Evolutionary conservation across 495 filamentous ascomycete genomes (phyloP), one percentile per base, ranked within the genome.

Genomic region (Neurospora sp.): DNA sequence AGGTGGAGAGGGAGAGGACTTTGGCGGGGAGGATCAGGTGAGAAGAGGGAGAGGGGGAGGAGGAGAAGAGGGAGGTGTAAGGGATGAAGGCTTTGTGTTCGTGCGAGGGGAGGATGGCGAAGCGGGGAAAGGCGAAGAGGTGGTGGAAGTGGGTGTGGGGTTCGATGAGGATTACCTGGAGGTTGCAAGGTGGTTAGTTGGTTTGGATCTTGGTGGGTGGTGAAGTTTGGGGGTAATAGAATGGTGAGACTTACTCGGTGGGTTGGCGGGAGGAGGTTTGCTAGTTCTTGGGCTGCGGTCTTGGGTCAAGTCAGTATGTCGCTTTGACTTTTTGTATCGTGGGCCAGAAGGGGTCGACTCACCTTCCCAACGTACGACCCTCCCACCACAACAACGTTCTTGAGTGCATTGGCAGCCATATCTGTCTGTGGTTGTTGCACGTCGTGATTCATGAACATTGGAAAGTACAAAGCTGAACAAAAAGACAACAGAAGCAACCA

Each of bases 1-100:
- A 53, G 2, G 45, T 53, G 20, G 48, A 78, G 1, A 88, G 78
- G 6, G 84, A 82, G 14, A 83, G 68, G 3, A 84, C 86, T 2
- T 82, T 80, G 22, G 85, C 85, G 69, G 81, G 81, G 37, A 86
- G 74, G 12, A 87, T 79, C 12, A 74, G 40, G 72, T 86, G 84
- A 10, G 75, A 75, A 0, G 79, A 69, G 3, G 82, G 71, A n/a
- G 79, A 76, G 9, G 84, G 78, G 9, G 78, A 71, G 1, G 45
- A 72, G 3, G 81, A 68, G 72, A 86, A 87, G 31, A 85, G 74
- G 10, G 77, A 75, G 27, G 75, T 81, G 76, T 86, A 86, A 0
- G 86, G 86, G 68, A 88, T 86, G 75, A 89, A 88, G 2, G 86
- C 87, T 72, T 88, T 88, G 72, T 88, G 85, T 71, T 88, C 86